Base-by-base conservation (phyloP, 2,329 filamentous ascomycete species). In the Sarocladium kiliense region DNA sequence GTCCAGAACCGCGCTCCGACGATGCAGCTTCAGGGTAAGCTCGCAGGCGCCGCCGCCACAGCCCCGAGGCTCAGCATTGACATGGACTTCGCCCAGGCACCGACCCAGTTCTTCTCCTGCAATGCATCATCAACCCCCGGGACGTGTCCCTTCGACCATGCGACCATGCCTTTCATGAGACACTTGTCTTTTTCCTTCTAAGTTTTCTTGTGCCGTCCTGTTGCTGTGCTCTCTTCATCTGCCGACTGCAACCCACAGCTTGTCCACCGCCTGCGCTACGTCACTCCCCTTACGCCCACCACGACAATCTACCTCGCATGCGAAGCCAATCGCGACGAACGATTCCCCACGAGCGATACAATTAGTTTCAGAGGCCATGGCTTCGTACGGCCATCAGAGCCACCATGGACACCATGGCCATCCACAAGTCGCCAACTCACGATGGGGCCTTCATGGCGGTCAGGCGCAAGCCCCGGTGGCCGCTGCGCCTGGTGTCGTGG, bases 381-480 rank as follows among this genome's bases (percentile, higher is more conserved):
- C 71, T 60, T 72, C 71, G 14, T 62, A 70, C 62, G 65, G 67
- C n/a, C 66, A 69, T 10, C 68, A 70, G 30, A 27, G 47, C n/a
- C 47, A 51, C 27, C 47, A 51, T 34, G 47, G 47, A 34, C 11
- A 36, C 19, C 47, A 61, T 66, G 57, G 60, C 63, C 19, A 61
- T 64, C 47, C 65, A 66, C 21, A 59, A 62, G 30, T 61, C 58
- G 30, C 58, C 60, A 12, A 62, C 62, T 58, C 63, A 76, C 73
- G 47, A 3, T 51, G 47, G 47, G 61, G 69, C 66, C 55, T 71
- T 56, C 71, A 74, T 55, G 69, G 69, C 47, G 69, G 71, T 56
- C 79, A 79, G 27, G 27, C 50, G 42, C 51, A 71, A 58, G 69
- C 72, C 53, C 69, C 74, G 53, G 65, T 72, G 53, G 69, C 74